These are phyloP conservation scores for Geotrichum reessii DNA, from an alignment of 1,139 yeast genomes.

Conservation along the genomic window DNA sequence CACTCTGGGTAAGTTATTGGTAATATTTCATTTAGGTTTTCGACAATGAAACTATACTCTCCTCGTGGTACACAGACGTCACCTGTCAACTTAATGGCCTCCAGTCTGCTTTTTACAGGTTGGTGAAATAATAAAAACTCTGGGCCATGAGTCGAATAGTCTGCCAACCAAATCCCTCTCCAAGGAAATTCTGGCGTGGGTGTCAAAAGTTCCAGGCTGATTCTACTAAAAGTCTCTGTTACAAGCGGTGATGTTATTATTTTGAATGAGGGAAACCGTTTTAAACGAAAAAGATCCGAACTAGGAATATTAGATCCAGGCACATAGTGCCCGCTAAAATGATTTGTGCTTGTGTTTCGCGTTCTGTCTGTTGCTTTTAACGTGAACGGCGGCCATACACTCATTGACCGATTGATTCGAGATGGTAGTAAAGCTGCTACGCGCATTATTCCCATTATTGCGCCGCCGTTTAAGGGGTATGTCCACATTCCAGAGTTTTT, in stretches of 20 bases:
- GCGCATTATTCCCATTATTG: conserved; percentile 21
- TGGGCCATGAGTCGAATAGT: conserved; percentile 19
- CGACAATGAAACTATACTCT: conserved; percentile 28
- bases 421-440: conserved; percentile 21
- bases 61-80: conserved; percentile 32
- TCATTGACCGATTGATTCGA: conserved; percentile 24
- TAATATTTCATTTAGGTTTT: conserved; percentile 23
- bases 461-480: conserved; percentile 10
- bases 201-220: conserved; percentile 14
- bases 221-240: conserved; percentile 22
- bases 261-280: conserved; percentile 21
- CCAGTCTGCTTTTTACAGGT: conserved; percentile 24
- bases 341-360: conserved; percentile 24
- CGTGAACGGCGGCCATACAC: conserved; percentile 28
- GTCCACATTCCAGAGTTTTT: conserved; percentile 17
- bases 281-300: conserved; percentile 23
- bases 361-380: conserved; percentile 25
- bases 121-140: conserved; percentile 29
- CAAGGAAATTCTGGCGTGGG: conserved; percentile 21
- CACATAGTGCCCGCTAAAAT: conserved; percentile 24
- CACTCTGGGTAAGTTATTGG: conserved; percentile 26
- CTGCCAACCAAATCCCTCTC: conserved; percentile 31
- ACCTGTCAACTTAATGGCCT: conserved; percentile 32
- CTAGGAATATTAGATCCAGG: conserved; percentile 15
- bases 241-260: conserved; percentile 21